Evolutionary conservation across 805 yeast genomes (phyloP).

Genomic region (Kodamaea sagamina): DNA sequence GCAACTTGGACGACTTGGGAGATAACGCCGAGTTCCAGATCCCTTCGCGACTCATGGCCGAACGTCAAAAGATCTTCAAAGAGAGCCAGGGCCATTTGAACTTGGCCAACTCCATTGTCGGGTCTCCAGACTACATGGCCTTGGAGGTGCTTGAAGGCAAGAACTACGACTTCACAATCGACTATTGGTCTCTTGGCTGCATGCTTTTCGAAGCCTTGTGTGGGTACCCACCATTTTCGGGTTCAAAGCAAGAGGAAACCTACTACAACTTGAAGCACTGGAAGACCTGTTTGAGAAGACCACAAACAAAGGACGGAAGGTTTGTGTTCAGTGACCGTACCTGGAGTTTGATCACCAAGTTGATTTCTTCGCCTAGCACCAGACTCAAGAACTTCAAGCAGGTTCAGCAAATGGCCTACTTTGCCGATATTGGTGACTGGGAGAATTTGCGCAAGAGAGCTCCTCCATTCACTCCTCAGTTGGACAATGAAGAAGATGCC

Average conservation of each 20-base stretch:
- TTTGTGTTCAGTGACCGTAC: conserved; percentile 94
- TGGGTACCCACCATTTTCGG: conserved; percentile 97
- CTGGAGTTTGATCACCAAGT: conserved; percentile 80
- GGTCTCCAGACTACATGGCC: conserved; percentile 99
- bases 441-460: conserved; percentile 61
- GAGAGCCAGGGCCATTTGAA: conserved; percentile 79
- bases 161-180: conserved; percentile 92
- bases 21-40: conserved; percentile 51
- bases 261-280: conserved; percentile 91
- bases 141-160: conserved; percentile 94
- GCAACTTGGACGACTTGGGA: conserved; percentile 67
- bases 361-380: conserved; percentile 76
- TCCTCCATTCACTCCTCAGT: conserved; percentile 96
- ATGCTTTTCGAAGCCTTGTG: conserved; percentile 94
- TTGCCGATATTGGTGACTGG: conserved; percentile 77
- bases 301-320: conserved; percentile 87
- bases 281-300: conserved; percentile 85
- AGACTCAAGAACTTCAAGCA: conserved; percentile 81
- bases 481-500: conserved; percentile 96
- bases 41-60: conserved; percentile 72
- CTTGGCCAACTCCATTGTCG: conserved; percentile 93
- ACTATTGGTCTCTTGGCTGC: conserved; percentile 98
- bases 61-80: conserved; percentile 84
- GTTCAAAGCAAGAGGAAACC: conserved; percentile 90
- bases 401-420: conserved; percentile 76